phyloP scores from a whole-genome alignment of 2,329 filamentous ascomycete species.

The Xylaria multiplex region DNA sequence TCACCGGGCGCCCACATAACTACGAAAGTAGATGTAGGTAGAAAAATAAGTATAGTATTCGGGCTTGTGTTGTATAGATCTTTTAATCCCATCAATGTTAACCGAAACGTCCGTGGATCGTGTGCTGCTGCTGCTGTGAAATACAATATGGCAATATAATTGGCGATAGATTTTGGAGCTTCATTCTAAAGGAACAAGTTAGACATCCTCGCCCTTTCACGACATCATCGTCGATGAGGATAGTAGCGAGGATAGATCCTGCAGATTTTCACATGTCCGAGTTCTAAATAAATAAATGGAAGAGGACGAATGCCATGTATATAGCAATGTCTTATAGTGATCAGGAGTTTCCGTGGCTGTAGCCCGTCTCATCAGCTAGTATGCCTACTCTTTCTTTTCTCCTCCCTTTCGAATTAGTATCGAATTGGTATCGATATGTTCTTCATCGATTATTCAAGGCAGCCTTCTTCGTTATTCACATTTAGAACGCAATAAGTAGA shows the following conservation, averaged over 20 bases:
- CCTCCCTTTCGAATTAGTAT: no score
- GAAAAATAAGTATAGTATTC: conserved; percentile 9
- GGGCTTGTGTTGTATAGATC: not conserved
- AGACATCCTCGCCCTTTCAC: no score
- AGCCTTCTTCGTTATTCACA: no score
- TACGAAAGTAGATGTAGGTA: conserved; percentile 7
- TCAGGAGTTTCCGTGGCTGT: not conserved
- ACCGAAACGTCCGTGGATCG: no score
- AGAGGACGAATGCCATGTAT: not conserved
- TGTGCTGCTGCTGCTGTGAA: no score
- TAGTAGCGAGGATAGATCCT: not conserved
- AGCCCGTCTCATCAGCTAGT: not conserved
- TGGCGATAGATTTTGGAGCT: no score
- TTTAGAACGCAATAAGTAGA: no score
- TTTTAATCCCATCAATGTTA: not conserved
- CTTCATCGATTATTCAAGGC: no score
- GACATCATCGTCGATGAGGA: not conserved
- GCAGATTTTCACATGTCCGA: not conserved
- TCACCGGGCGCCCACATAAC: conserved; percentile 3
- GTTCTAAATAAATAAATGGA: not conserved
- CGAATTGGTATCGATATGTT: no score
- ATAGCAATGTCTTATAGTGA: not conserved
- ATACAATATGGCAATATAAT: no score
- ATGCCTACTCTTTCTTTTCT: no score
- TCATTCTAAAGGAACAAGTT: no score